Evolutionary conservation across 2,329 filamentous ascomycete genomes (phyloP).

Genomic region (Ambrosiella cleistominuta): DNA sequence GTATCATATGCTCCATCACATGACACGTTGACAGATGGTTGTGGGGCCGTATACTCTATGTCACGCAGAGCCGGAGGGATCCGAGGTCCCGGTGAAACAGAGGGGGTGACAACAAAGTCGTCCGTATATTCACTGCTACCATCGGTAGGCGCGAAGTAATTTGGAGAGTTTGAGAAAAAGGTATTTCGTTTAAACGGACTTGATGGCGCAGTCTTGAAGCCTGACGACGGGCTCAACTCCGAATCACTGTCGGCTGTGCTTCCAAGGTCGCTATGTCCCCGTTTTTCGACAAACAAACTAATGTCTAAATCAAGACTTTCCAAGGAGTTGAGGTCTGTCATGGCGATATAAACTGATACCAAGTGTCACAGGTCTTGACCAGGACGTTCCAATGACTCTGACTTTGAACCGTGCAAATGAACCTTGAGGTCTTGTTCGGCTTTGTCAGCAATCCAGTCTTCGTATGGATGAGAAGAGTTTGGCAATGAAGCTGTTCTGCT

Average conservation of each 20-base stretch:
- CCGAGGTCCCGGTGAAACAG: not conserved
- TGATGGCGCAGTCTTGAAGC: slow-evolving; percentile 7
- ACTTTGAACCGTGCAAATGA: not conserved
- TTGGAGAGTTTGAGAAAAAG: not conserved
- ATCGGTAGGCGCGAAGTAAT: not conserved
- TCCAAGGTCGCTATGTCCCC: not conserved
- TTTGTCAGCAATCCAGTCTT: not conserved
- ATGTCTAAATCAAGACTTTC: not conserved
- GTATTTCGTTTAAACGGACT: slow-evolving; percentile 5
- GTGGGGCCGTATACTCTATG: slow-evolving; percentile 1
- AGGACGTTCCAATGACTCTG: not conserved
- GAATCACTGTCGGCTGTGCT: slow-evolving; percentile 1
- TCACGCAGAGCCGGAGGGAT: slow-evolving; percentile 5
- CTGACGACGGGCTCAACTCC: slow-evolving; percentile 4
- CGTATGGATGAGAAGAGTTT: not conserved
- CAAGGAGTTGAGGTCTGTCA: not conserved
- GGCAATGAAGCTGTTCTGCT: not conserved
- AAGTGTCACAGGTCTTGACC: not conserved
- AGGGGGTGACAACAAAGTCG: not conserved
- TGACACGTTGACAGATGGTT: slow-evolving; percentile 7
- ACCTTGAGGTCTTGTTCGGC: not conserved
- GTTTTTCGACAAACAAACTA: slow-evolving; percentile 10
- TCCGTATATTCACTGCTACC: slow-evolving; percentile 1
- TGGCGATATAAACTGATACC: not conserved
- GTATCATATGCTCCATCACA: slow-evolving; percentile 1